Evolutionary conservation across 2,329 filamentous ascomycete genomes (phyloP), one percentile per base, ranked within the genome.

Genomic region (Alternaria conjuncta): DNA sequence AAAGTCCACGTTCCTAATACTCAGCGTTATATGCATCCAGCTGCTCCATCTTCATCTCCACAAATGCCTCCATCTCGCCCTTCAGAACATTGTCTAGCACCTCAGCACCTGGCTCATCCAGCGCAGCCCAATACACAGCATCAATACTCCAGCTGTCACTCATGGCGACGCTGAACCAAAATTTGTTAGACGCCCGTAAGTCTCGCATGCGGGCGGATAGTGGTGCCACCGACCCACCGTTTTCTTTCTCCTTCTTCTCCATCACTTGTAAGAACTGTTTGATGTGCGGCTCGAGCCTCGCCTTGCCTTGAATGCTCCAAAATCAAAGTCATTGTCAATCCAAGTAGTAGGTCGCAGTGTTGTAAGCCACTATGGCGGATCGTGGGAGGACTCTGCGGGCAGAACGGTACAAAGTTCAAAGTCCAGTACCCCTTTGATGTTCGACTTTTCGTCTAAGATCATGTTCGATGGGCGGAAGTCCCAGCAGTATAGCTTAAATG

Each of bases 81-180:
- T 23, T 45, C 59, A 36, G 30, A 21, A 44, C 20, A 1, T 65
- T 60, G 12, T 64, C 50, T 10, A 70, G 51, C 21, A 44, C 53
- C 26, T 68, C 63, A 45, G 65, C 54, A 10, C 55, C 60, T 44
- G 65, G 60, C 2, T 55, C 53, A 41, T 65, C 56, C 49, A 68
- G 56, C 32, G 62, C 58, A 56, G 63, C 63, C 75, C 75, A 81
- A 60, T 79, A 82, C 0, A 54, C 49, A 23, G 30, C 51, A 55
- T 55, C n/a, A 18, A 32, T 51, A 4, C 8, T 20, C 20, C 49
- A 32, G 26, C 49, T 30, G 6, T 32, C 6, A 9, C 15, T 3
- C 49, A 51, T 20, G 8, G n/a, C 50, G 28, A n/a, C 3, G 5
- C 36, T 28, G 25, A 28, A 28, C 50, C 28, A 53, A 6, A 36